Evolutionary conservation across 768 basidiomycete genomes (phyloP).

Genomic region (Daedaleopsis nitida): DNA sequence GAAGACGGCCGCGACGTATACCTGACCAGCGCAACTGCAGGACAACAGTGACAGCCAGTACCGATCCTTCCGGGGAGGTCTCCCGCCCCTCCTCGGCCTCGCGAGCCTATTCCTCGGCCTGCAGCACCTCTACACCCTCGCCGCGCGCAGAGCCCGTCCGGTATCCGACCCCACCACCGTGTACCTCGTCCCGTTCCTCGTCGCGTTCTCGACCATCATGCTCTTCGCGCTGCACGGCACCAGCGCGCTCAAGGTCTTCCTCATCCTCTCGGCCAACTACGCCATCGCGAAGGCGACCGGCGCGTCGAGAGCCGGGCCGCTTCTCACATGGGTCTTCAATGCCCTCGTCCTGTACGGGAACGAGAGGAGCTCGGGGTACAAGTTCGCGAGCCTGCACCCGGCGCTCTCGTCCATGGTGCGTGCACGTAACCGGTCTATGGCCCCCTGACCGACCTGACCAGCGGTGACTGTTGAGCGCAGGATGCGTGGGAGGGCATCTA

Average conservation of each 20-base stretch:
- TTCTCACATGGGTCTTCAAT: conserved; percentile 81
- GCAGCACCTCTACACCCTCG: conserved; percentile 51
- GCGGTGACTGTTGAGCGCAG: conserved; percentile 35
- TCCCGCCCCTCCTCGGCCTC: conserved; percentile 62
- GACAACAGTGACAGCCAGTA: conserved; percentile 95
- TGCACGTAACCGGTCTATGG: conserved; percentile 4
- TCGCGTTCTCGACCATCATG: conserved; percentile 62
- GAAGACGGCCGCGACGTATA: not conserved
- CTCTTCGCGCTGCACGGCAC: conserved; percentile 80
- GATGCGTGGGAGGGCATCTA: conserved; percentile 74
- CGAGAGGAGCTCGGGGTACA: conserved; percentile 75
- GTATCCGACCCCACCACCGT: conserved; percentile 29
- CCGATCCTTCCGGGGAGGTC: conserved; percentile 79
- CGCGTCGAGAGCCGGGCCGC: conserved; percentile 47
- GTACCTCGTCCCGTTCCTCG: conserved; percentile 57
- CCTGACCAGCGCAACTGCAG: conserved; percentile 40
- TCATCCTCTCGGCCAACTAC: conserved; percentile 75
- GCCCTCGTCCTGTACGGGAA: conserved; percentile 72
- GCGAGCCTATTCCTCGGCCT: conserved; percentile 54
- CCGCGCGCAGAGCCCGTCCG: conserved; percentile 21
- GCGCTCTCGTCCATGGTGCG: conserved; percentile 64
- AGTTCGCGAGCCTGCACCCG: conserved; percentile 57
- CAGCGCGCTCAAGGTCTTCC: conserved; percentile 74
- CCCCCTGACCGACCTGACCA: conserved; percentile 6
- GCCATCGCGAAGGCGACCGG: conserved; percentile 50